Conservation (phyloP, 177 flowering plant species). For the Vitis hybrid region DNA sequence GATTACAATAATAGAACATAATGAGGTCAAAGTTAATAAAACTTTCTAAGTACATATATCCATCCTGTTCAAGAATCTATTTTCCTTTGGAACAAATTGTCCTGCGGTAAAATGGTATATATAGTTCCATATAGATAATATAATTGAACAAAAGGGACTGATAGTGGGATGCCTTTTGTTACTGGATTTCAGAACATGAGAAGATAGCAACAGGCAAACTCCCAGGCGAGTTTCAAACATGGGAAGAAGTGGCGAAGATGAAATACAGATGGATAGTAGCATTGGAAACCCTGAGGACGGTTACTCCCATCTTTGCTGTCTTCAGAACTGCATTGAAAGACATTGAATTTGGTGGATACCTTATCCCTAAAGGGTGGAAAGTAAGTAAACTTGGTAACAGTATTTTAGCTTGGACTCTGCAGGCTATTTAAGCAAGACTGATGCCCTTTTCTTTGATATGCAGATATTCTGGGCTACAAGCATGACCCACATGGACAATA, state of each 20-base stretch:
- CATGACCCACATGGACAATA: conserved; percentile 34
- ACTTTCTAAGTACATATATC: too few species aligned
- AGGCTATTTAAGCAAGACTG: not conserved
- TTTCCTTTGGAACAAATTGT: too few species aligned
- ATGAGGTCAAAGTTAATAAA: too few species aligned
- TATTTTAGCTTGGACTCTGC: not conserved
- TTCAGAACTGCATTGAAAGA: conserved; percentile 31
- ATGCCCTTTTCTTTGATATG: not conserved
- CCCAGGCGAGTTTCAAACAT: conserved; percentile 24
- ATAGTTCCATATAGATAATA: too few species aligned
- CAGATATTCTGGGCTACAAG: conserved; percentile 33
- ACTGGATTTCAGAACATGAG: conserved; percentile 28
- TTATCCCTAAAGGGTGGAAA: conserved; percentile 46
- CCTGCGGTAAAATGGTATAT: too few species aligned
- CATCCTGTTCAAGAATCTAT: too few species aligned
- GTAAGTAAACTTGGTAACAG: conserved; percentile 17
- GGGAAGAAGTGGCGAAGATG: conserved; percentile 46
- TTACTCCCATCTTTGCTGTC: conserved; percentile 35
- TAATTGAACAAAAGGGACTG: too few species aligned
- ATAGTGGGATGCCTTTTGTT: not conserved
- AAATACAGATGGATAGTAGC: conserved; percentile 46
- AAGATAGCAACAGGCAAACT: conserved; percentile 30
- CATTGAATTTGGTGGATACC: conserved; percentile 32
- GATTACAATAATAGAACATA: too few species aligned
- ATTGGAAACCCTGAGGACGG: conserved; percentile 31